Percentiles rank a stretch among this genome's conserved stretches.
Evolutionary conservation across 192 early-diverging fungal genomes (phyloP).

Genomic region (Linnemannia elongata): DNA sequence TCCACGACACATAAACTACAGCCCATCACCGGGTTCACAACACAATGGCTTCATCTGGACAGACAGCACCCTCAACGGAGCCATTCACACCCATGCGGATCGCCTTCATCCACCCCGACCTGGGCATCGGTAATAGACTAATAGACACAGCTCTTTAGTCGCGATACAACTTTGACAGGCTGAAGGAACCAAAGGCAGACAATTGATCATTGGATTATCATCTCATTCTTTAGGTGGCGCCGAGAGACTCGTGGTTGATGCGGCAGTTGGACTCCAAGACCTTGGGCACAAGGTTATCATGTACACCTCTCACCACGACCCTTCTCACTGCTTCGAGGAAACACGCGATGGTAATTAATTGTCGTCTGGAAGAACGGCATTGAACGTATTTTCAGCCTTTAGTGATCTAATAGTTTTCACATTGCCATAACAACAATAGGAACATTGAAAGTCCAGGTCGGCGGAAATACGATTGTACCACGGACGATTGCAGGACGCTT

Average conservation of each 20-base stretch:
- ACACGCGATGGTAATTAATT: conserved; percentile 78
- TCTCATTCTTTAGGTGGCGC: conserved; percentile 78
- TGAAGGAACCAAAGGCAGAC: background rate
- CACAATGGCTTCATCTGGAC: conserved; percentile 7
- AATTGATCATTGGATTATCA: background rate
- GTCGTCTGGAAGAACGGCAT: background rate
- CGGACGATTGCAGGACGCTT: conserved; percentile 76
- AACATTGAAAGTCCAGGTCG: conserved; percentile 80
- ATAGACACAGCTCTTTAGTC: background rate
- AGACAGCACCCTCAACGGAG: background rate
- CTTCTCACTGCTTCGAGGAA: conserved; percentile 91
- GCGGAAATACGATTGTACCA: conserved; percentile 81
- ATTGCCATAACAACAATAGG: conserved; percentile 57
- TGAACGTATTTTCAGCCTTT: background rate
- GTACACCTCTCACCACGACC: conserved; percentile 94
- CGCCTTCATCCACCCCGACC: conserved; percentile 93
- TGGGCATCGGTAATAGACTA: conserved; percentile 86
- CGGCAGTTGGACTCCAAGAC: conserved; percentile 83
- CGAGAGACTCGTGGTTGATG: conserved; percentile 94
- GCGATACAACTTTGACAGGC: background rate
- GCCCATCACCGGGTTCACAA: background rate
- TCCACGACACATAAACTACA: background rate
- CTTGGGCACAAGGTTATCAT: conserved; percentile 85
- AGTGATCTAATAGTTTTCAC: background rate
- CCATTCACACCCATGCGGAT: conserved; percentile 62